phyloP scores from a whole-genome alignment of 768 basidiomycete genomes.

The Flagelloscypha sp. region DNA sequence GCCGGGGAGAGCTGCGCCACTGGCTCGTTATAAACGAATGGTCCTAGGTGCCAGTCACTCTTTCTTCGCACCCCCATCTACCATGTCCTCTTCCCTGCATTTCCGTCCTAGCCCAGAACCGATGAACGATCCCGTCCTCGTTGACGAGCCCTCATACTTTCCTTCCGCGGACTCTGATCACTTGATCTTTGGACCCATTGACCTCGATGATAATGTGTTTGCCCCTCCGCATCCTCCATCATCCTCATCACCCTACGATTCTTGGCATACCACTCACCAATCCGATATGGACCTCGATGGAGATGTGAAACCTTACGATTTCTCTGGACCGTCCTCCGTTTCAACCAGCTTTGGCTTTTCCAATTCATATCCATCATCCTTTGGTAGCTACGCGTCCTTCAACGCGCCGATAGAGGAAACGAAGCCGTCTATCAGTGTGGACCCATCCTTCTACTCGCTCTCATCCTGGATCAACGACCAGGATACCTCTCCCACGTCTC shows the following conservation, averaged over 20 bases:
- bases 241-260: constrained; percentile 16
- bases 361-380: constrained; percentile 31
- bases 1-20: too few species aligned
- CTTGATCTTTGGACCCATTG: constrained; percentile 52
- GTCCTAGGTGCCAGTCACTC: too few species aligned
- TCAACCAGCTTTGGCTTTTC: constrained; percentile 25
- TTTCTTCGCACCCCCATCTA: too few species aligned
- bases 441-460: constrained; percentile 40
- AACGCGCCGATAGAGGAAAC: constrained; percentile 22
- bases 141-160: constrained; percentile 26
- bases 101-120: constrained; percentile 17
- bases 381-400: constrained; percentile 24
- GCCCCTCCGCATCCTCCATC: constrained; percentile 7
- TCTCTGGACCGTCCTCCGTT: constrained; percentile 13
- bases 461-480: constrained; percentile 61
- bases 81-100: constrained; percentile 11
- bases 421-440: constrained; percentile 33
- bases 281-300: constrained; percentile 28
- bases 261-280: constrained; percentile 29
- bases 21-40: too few species aligned
- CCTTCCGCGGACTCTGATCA: constrained; percentile 36
- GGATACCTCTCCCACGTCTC: constrained; percentile 36
- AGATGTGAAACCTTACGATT: constrained; percentile 38
- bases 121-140: constrained; percentile 22
- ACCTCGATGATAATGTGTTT: constrained; percentile 61